Base-by-base conservation (phyloP, 2,329 filamentous ascomycete genomes). In the Hymenoscyphus infarciens region DNA sequence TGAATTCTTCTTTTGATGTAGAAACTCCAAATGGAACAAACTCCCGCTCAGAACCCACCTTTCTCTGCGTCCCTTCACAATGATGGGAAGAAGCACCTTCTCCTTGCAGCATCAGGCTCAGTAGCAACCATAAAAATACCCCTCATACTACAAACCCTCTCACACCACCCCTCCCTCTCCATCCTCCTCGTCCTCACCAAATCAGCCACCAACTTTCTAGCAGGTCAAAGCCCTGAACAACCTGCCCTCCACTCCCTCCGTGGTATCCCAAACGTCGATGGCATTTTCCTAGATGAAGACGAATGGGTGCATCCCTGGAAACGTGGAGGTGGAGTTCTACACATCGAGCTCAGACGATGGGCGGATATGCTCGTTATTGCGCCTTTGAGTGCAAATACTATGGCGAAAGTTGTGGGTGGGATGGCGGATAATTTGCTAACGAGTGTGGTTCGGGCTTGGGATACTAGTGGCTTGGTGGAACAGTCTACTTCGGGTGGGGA, bases 71-170 rank as follows among this genome's bases (percentile, higher is more conserved):
- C 76, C 11, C 67, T 72, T 58, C 71, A 75, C 63, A 71, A 76
- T 57, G 84, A 87, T 70, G 74, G 75, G 19, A 86, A 84, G 71
- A 76, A 76, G 13, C 87, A 90, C 72, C 78, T 90, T 59, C 80
- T 92, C 16, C 80, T 91, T 52, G 86, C 84, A 42, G 85, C 86
- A 45, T 87, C 83, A 35, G 88, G 88, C 57, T 88, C 89, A 0
- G 91, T 96, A n/a, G 93, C 93, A 15, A 92, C 90, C 6, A 96
- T 97, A 72, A 97, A 97, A 74, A 78, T 92, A 2, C 86, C 86
- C 1, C 79, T 83, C 45, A 91, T 93, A 67, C 80, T 89, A 63
- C 71, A 77, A 19, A 81, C 86, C 1, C 82, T 93, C 3, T 80
- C 81, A 69, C 70, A 74, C 67, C 72, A 82, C 64, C 54, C 65